phyloP scores from a whole-genome alignment of 1,139 yeast genomes.

The Pichiaceae sp. region DNA sequence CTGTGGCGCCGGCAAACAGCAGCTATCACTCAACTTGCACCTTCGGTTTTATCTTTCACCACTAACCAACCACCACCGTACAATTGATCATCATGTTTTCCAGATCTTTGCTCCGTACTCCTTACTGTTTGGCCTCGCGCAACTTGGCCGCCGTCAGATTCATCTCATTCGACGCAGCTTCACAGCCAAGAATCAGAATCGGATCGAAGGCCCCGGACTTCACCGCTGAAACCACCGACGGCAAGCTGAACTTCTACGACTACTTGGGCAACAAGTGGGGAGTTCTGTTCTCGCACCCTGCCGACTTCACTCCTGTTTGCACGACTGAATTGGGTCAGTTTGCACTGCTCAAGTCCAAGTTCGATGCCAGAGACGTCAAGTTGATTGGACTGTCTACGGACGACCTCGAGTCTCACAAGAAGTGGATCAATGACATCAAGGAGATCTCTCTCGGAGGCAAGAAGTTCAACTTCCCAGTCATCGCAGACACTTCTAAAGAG shows the following conservation, averaged over 20 bases:
- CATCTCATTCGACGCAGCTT: slow-evolving; percentile 45
- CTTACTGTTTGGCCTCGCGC: slow-evolving; percentile 5
- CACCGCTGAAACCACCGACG: slow-evolving; percentile 68
- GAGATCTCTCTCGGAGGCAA: slow-evolving; percentile 59
- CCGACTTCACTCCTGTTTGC: slow-evolving; percentile 91
- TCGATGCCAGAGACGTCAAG: slow-evolving; percentile 71
- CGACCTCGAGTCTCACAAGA: slow-evolving; percentile 64
- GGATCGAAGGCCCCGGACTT: slow-evolving; percentile 80
- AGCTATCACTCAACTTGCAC: too few relatives aligned
- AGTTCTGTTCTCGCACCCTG: slow-evolving; percentile 85
- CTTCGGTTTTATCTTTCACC: too few relatives aligned
- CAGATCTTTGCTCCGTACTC: slow-evolving; percentile 18
- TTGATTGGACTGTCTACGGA: slow-evolving; percentile 82
- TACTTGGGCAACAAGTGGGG: slow-evolving; percentile 79
- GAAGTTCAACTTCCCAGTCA: slow-evolving; percentile 74
- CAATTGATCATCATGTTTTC: slow-evolving; percentile 23
- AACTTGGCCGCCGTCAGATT: slow-evolving; percentile 23
- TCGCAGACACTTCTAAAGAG: slow-evolving; percentile 74
- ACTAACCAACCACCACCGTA: too few relatives aligned
- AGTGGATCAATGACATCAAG: slow-evolving; percentile 84
- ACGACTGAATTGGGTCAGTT: slow-evolving; percentile 93
- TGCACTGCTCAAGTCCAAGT: slow-evolving; percentile 76
- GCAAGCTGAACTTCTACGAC: slow-evolving; percentile 68
- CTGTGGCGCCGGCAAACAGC: too few relatives aligned
- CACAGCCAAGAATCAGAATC: slow-evolving; percentile 57